Evolutionary conservation across 2,329 filamentous ascomycete genomes (phyloP).

Genomic region (Trichoderma endophyticum): DNA sequence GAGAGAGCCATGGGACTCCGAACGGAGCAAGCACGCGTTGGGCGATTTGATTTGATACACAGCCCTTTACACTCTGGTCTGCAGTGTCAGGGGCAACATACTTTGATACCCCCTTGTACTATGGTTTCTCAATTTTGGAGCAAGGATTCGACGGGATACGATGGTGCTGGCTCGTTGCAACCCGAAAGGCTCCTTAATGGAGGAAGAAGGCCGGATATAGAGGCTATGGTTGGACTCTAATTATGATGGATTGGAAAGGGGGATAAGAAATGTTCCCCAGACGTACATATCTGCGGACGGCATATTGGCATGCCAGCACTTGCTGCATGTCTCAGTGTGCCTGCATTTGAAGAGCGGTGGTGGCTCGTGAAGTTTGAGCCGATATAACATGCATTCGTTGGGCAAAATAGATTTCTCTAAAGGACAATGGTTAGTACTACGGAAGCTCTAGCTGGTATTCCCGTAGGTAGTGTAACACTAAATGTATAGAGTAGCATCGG

Average conservation of each 20-base stretch:
- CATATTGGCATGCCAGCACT: not conserved
- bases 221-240: not conserved
- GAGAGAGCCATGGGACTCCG: not conserved
- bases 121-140: not conserved
- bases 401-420: not conserved
- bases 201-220: not conserved
- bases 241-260: not conserved
- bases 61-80: not conserved
- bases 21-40: conserved; percentile 6
- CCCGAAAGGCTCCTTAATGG: not conserved
- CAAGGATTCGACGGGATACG: not conserved
- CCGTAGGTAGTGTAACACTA: not conserved
- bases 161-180: not conserved
- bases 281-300: not conserved
- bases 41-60: conserved; percentile 6
- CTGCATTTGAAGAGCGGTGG: not conserved
- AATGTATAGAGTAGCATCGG: not conserved
- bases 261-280: not conserved
- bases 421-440: not conserved
- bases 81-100: not conserved
- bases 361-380: not conserved
- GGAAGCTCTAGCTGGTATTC: not conserved
- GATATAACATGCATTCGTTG: not conserved
- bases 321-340: not conserved
- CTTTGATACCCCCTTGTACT: conserved; percentile 15